phyloP scores from a whole-genome alignment of 257 asterid species.

The Nicotiana attenuata region DNA sequence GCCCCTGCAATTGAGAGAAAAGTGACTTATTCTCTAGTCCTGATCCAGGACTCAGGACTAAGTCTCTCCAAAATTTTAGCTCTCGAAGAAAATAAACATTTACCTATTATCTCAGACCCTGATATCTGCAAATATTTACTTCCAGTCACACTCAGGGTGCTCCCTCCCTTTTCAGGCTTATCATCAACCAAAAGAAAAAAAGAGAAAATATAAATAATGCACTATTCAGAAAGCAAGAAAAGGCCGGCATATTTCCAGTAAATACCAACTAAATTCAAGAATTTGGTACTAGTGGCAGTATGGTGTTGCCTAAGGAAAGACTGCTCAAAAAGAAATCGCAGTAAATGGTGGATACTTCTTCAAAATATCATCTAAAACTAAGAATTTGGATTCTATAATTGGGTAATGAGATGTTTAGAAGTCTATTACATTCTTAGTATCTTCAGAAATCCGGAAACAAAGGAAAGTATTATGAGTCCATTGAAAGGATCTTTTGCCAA shows the following conservation, averaged over 20 bases:
- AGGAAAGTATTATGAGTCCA: neutral
- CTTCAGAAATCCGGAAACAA: neutral
- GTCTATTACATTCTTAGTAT: neutral
- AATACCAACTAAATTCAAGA: neutral
- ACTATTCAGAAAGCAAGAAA: neutral
- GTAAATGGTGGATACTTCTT: neutral
- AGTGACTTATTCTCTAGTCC: neutral
- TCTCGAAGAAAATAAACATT: neutral
- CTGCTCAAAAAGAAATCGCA: neutral
- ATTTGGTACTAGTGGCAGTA: neutral
- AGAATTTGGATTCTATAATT: neutral
- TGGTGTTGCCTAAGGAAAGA: neutral
- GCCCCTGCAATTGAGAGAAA: constrained; percentile 34
- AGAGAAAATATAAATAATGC: neutral
- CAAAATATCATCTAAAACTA: neutral
- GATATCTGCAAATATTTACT: constrained; percentile 25
- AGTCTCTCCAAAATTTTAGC: neutral
- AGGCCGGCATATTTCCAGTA: neutral
- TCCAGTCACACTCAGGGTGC: constrained; percentile 20
- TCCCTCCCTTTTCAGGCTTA: constrained; percentile 22
- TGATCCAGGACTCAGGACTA: neutral
- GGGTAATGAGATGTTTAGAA: neutral
- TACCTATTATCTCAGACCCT: constrained; percentile 37
- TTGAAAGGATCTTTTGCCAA: neutral
- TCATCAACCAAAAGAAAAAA: constrained; percentile 25